Base-by-base conservation (phyloP, 163 green algal species). In the Scenedesmus sp. region DNA sequence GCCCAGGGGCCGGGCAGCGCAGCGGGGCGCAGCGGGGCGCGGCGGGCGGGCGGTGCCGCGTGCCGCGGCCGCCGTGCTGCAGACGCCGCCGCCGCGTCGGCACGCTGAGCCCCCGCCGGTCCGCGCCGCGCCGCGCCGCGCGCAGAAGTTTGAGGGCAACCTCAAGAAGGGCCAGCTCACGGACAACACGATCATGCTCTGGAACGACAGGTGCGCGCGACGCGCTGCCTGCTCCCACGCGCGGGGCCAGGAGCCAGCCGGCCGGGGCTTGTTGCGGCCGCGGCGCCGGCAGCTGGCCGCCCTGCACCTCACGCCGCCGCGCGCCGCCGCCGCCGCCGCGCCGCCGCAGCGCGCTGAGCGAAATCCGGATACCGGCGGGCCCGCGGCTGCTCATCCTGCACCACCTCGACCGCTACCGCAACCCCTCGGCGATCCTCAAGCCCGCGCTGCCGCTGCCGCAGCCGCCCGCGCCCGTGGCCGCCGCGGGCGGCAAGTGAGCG, bases 111-210 rank as follows among this genome's bases (percentile, higher is more conserved):
- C 10, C 26, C 53, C 7, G 7, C 53, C 6, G 6, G 6, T 62
- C 7, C 53, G 53, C n/a, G 6, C 42, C 63, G 93, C 31, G 70
- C 77, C 18, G 39, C 39, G 24, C 26, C 22, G 26, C 2, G 72
- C 94, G 78, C 83, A 96, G 84, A 96, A 98, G 73, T 99, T 98
- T 76, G 86, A 96, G 65, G 94, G 96, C 80, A 98, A 98, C 73
- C 86, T 99, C 42, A 95, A 95, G 84, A 95, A 92, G 70, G 91
- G 85, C 1, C 78, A 91, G 79, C 85, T 99, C 5, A 97, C 89
- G 29, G 96, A 99, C 85, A 87, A 85, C 48, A 98, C 94, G 24
- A 94, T 99, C 73, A 92, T 94, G 78, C 88, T 99, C 22, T 96
- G 97, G 90, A 98, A 96, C 67, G 93, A 98, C 14, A 85, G 56